phyloP scores from a whole-genome alignment of 768 basidiomycete genomes.

The Lactifluus hygrophoroides region DNA sequence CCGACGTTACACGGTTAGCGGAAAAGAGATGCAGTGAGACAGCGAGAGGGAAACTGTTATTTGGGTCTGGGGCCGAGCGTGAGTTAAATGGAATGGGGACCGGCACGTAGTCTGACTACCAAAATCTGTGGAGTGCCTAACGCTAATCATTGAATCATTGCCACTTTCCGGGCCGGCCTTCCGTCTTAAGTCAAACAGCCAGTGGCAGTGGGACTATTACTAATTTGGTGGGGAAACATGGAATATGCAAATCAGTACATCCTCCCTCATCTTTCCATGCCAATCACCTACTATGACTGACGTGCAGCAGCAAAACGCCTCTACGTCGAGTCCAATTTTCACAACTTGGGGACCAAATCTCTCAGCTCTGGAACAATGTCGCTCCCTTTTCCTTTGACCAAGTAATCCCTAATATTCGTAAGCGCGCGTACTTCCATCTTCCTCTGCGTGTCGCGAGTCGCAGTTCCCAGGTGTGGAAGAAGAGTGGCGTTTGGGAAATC shows the following conservation, averaged over 20 bases:
- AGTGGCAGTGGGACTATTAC: background rate
- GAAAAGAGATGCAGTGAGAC: too few species aligned
- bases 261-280: background rate
- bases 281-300: background rate
- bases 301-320: too few species aligned
- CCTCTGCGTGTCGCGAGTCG: slow-evolving; percentile 70
- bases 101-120: too few species aligned
- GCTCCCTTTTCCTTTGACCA: slow-evolving; percentile 51
- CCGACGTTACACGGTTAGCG: background rate
- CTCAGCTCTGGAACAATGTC: slow-evolving; percentile 57
- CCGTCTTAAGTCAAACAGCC: too few species aligned
- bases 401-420: slow-evolving; percentile 64
- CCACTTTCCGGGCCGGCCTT: slow-evolving; percentile 4
- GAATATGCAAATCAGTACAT: background rate
- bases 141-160: too few species aligned
- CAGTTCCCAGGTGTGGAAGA: slow-evolving; percentile 89
- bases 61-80: too few species aligned
- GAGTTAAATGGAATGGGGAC: too few species aligned
- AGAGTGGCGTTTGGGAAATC: slow-evolving; percentile 78
- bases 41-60: too few species aligned
- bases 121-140: background rate
- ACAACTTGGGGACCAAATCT: slow-evolving; percentile 14
- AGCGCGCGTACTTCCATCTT: slow-evolving; percentile 84
- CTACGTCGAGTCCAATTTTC: too few species aligned
- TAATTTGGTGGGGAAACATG: background rate